Base-by-base conservation (phyloP, 441 rosid species). In the Syzygium syzygioides region DNA sequence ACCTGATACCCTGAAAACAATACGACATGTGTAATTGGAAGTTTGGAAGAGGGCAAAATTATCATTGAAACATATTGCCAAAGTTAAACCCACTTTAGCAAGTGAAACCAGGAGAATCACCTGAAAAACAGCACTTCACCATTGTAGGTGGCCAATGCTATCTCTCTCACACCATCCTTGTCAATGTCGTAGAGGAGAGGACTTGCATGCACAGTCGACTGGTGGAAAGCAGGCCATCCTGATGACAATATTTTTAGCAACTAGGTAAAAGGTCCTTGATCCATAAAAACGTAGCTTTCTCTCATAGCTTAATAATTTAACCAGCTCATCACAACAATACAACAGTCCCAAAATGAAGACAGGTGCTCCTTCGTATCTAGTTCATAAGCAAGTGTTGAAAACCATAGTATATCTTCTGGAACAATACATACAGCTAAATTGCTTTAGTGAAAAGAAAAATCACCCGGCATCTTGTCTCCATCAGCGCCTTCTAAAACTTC, bases 221-320 rank as follows among this genome's bases (percentile, higher is more conserved):
- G 99, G 91, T 98, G 99, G 91, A 95, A 98, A 86, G 99, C 98
- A 88, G 99, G 99, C 99, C 99, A 98, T 90, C 99, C 99, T 98
- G 91, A 90, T 79, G 87, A 84, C 28, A 91, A 87, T 12, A 88
- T 34, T 37, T 34, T 37, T 32, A 59, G 34, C n/a, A 52, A 86
- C 34, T 10, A 55, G n/a, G 57, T 54, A n/a, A 55, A 76, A 83
- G 68, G 62, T 80, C 55, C 64, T 84, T 48, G 55, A 23, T 84
- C 76, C 85, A 55, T 57, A 87, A 41, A 87, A 53, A 53, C 30
- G 28, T 26, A 76, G 83, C 52, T 23, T 76, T 76, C 18, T 76
- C 83, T 41, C 6, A 76, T 9, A 71, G 83, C 50, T 71, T 20
- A 45, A 37, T 37, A 71, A 71, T 76, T 76, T 37, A 37, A 76